Evolutionary conservation across 768 basidiomycete species (phyloP), one percentile per base, ranked within the genome.

Genomic region (Pleurotus pulmonarius): DNA sequence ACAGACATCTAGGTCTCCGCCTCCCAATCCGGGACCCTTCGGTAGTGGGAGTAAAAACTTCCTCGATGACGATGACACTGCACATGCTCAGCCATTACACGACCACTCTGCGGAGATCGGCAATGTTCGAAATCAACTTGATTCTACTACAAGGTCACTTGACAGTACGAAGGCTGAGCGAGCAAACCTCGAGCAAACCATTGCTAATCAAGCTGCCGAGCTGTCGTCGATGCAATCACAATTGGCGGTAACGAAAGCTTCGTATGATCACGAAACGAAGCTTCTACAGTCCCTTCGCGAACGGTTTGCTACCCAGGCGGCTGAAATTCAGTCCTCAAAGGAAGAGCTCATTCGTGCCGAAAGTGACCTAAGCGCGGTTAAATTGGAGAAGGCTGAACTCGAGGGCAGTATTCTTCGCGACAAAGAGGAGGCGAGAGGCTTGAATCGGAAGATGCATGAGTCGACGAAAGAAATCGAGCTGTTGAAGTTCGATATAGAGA

Each of bases 341-440:
- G 82, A 87, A 52, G 90, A 96, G 57, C 74, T 98, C 38, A 98
- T 99, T 61, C 78, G 80, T 41, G 87, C 90, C 3, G 95, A 98
- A 73, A 94, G 92, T 65, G 94, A 98, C 61, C 78, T 99, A 40
- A 93, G 91, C 60, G 94, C 89, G 6, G 65, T 96, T 46, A 78
- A 88, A 13, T 84, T 93, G 18, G 94, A 98, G 73, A 98, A 95
- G 74, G 77, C 87, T 5, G 97, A 98, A 70, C 77, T 98, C 18
- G 94, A 95, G 68, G 91, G 93, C 8, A 73, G 82, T 2, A 81
- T 95, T 56, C 69, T 99, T 58, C 80, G 90, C 38, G 97, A 98
- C 69, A 98, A 95, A 72, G 97, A 99, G 69, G 97, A 98, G 59
- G 85, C 90, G 4, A 79, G 96, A 41, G 90, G 87, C 41, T 72